Evolutionary conservation across 1,284 basidiomycete species (phyloP).

Genomic region (Coriolopsis trogii): DNA sequence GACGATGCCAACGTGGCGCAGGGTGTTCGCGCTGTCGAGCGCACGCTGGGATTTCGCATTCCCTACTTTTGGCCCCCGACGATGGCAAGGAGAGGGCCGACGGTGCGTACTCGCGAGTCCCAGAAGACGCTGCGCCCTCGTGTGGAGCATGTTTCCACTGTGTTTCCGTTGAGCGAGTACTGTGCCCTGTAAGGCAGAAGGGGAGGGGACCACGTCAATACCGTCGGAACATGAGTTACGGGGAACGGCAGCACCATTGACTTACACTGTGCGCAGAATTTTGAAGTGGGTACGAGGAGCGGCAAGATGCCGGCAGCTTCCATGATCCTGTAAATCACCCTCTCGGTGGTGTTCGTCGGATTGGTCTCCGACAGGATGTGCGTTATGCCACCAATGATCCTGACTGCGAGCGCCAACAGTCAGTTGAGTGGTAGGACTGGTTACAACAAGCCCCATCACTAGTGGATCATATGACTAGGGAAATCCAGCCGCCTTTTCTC

Average conservation of each 20-base stretch:
- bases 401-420: too few species aligned
- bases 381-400: constrained; percentile 57
- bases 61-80: constrained; percentile 39
- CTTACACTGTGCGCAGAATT: constrained; percentile 63
- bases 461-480: too few species aligned
- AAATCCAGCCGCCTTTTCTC: too few species aligned
- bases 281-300: constrained; percentile 59
- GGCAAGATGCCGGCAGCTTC: constrained; percentile 56
- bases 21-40: constrained; percentile 28
- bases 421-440: too few species aligned
- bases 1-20: constrained; percentile 53
- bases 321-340: constrained; percentile 53
- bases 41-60: constrained; percentile 9
- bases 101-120: too few species aligned
- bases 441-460: too few species aligned
- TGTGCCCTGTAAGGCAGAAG: constrained; percentile 25
- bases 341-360: constrained; percentile 43
- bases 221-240: background rate
- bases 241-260: constrained; percentile 24
- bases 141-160: background rate
- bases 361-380: constrained; percentile 52
- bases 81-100: constrained; percentile 51
- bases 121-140: too few species aligned
- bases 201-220: background rate
- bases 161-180: constrained; percentile 19